Evolutionary conservation across 2,329 filamentous ascomycete genomes (phyloP).

Genomic region (Aspergillus sp.): DNA sequence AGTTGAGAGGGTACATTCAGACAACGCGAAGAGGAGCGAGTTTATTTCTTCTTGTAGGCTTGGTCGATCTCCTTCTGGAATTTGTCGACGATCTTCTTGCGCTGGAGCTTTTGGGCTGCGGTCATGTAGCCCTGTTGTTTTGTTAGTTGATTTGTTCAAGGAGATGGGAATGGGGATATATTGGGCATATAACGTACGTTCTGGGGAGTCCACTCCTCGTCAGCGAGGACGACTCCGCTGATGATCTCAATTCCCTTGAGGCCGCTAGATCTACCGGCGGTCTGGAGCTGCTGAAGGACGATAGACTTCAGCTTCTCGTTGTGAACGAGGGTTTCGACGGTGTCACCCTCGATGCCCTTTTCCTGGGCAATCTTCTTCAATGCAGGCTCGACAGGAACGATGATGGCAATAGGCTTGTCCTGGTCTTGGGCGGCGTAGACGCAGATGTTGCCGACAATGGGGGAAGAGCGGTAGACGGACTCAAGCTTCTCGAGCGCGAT

Average conservation of each 20-base stretch:
- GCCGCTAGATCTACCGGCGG: constrained; percentile 35
- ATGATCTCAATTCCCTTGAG: constrained; percentile 44
- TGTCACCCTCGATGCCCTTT: constrained; percentile 63
- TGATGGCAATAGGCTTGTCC: constrained; percentile 77
- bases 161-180: neutral
- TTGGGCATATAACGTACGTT: constrained; percentile 30
- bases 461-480: constrained; percentile 78
- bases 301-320: constrained; percentile 43
- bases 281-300: constrained; percentile 43
- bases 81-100: constrained; percentile 63
- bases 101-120: constrained; percentile 71
- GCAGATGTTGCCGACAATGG: constrained; percentile 83
- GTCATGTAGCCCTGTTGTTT: constrained; percentile 59
- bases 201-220: constrained; percentile 48
- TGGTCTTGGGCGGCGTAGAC: constrained; percentile 75
- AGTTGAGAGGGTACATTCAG: neutral
- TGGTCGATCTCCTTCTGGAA: constrained; percentile 62
- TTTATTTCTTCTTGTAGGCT: constrained; percentile 55
- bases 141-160: constrained; percentile 23
- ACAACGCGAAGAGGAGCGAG: neutral
- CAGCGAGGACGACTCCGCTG: constrained; percentile 44
- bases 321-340: constrained; percentile 65
- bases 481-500: constrained; percentile 96
- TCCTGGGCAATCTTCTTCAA: constrained; percentile 57
- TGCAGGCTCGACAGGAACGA: constrained; percentile 61